Percentiles rank a stretch among this genome's conserved stretches.
Evolutionary conservation across 208 protist genomes (phyloP).

Genomic region (Leptomonas pyrrhocoris): DNA sequence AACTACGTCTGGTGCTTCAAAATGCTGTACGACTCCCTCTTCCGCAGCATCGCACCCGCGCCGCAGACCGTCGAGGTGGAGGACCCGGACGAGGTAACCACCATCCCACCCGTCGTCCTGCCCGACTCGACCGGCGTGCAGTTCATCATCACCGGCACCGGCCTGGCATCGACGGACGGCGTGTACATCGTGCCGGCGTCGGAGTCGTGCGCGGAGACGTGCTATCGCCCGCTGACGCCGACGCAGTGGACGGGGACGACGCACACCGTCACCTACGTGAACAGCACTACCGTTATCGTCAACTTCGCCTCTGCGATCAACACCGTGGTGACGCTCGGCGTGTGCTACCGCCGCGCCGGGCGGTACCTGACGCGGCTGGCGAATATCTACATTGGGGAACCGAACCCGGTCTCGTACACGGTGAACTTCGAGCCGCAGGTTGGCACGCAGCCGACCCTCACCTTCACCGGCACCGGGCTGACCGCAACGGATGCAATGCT

Average conservation of each 20-base stretch:
- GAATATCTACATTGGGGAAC: constrained; percentile 52
- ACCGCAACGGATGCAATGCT: constrained; percentile 61
- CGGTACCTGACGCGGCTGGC: constrained; percentile 59
- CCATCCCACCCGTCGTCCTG: constrained; percentile 57
- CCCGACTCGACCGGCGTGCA: constrained; percentile 42
- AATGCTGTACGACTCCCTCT: constrained; percentile 49
- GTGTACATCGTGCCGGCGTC: constrained; percentile 61
- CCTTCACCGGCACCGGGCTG: constrained; percentile 67
- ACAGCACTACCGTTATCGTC: constrained; percentile 50
- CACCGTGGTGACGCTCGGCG: constrained; percentile 45
- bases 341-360: constrained; percentile 83
- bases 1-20: constrained; percentile 76
- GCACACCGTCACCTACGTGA: constrained; percentile 50
- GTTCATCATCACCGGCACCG: constrained; percentile 62
- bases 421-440: constrained; percentile 77
- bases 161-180: constrained; percentile 48
- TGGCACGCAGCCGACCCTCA: constrained; percentile 76
- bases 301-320: constrained; percentile 45
- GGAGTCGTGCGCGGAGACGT: constrained; percentile 76
- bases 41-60: constrained; percentile 40
- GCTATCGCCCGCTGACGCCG: constrained; percentile 56
- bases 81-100: constrained; percentile 53
- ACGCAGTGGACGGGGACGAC: constrained; percentile 37
- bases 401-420: constrained; percentile 74
- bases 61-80: constrained; percentile 41